Percentiles rank a stretch among this genome's conserved stretches.
These are phyloP conservation scores for Scalesia atractyloides DNA, from an alignment of 129 eudicot genomes.

Conservation along the genomic window DNA sequence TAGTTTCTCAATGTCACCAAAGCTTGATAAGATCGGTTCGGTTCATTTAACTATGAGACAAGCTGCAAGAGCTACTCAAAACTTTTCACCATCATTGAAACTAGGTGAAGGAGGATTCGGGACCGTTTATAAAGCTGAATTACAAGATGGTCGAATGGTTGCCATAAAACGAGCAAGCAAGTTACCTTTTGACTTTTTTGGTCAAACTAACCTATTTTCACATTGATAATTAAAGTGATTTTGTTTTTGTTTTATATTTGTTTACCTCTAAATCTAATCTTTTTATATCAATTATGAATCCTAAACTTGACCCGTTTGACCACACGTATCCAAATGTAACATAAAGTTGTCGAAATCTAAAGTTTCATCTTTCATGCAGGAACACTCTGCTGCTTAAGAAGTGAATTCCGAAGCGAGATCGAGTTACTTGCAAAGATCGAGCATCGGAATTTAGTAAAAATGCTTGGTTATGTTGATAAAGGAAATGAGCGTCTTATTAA, in stretches of 20 bases:
- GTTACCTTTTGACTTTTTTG: conserved; percentile 45
- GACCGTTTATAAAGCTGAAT: conserved; percentile 76
- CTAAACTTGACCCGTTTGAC: neutral
- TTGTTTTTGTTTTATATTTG: neutral
- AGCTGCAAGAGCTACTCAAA: conserved; percentile 73
- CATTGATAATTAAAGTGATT: neutral
- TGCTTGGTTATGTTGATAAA: conserved; percentile 86
- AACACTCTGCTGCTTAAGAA: conserved; percentile 56
- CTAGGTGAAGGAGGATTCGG: conserved; percentile 97
- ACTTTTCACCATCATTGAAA: conserved; percentile 63
- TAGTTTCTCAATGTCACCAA: conserved; percentile 83
- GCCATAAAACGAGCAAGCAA: conserved; percentile 93
- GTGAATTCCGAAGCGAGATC: conserved; percentile 84
- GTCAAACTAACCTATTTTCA: conserved; percentile 1
- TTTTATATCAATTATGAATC: neutral
- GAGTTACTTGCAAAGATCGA: conserved; percentile 91
- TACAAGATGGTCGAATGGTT: conserved; percentile 75
- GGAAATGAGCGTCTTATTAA: conserved; percentile 85
- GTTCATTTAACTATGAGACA: conserved; percentile 74
- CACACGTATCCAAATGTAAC: neutral
- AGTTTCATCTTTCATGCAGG: conserved; percentile 43
- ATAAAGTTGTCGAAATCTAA: neutral
- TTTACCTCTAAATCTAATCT: neutral
- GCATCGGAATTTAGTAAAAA: conserved; percentile 79
- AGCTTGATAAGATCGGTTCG: conserved; percentile 68